Conservation (phyloP, 305 asterid species). For the Fraxinus nigra region DNA sequence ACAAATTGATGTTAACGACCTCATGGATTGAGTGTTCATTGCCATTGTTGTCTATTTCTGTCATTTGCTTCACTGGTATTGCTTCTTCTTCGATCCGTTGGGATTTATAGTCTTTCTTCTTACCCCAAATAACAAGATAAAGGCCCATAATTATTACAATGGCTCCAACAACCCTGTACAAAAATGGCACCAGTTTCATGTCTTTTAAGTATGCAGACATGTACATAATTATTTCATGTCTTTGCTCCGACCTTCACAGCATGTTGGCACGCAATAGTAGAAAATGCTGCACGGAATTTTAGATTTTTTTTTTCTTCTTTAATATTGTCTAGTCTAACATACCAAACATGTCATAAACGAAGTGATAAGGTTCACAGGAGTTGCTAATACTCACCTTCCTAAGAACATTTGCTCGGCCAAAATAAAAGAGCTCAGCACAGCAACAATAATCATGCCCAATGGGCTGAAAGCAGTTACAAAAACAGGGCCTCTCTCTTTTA, state of each 20-base stretch:
- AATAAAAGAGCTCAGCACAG: constrained; percentile 30
- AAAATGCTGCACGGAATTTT: neutral
- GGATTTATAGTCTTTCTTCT: constrained; percentile 9
- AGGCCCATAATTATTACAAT: constrained; percentile 21
- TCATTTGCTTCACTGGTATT: neutral
- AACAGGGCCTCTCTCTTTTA: constrained; percentile 30
- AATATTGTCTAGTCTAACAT: neutral
- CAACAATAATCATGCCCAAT: constrained; percentile 33
- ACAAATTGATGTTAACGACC: neutral
- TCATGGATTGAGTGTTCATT: neutral
- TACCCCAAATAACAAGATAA: constrained; percentile 21
- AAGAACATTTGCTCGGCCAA: constrained; percentile 30
- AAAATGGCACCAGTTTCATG: neutral
- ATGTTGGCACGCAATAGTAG: neutral
- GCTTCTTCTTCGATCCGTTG: neutral
- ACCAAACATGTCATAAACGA: neutral
- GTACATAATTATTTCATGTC: neutral
- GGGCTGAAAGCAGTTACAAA: constrained; percentile 39
- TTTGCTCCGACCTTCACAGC: neutral
- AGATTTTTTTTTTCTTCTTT: neutral
- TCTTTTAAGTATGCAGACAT: neutral
- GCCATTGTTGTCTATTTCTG: neutral
- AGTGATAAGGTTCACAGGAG: neutral
- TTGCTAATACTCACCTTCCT: constrained; percentile 25
- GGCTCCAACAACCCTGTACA: constrained; percentile 22